These are phyloP conservation scores for Ceratocystis lukuohia DNA, from an alignment of 2,329 filamentous ascomycete species.

Conservation along the genomic window DNA sequence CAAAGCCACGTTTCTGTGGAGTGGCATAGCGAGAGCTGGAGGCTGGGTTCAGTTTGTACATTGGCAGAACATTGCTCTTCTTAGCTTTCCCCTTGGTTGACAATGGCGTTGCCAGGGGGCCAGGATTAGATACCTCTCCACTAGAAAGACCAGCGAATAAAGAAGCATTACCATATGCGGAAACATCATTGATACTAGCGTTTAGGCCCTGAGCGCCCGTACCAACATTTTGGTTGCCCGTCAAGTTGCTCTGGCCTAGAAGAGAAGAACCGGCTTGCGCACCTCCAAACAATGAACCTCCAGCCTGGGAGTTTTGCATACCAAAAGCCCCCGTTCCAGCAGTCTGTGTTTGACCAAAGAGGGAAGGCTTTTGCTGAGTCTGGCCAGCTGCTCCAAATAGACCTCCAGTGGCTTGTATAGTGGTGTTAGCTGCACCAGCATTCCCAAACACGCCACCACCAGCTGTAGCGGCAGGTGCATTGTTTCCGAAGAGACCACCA, in stretches of 20 bases:
- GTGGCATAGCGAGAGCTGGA: slow-evolving; percentile 69
- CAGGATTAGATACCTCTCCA: slow-evolving; percentile 56
- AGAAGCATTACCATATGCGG: slow-evolving; percentile 78
- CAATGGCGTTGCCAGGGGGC: slow-evolving; percentile 82
- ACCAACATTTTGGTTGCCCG: slow-evolving; percentile 27
- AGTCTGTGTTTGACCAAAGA: slow-evolving; percentile 38
- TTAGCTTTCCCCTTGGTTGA: slow-evolving; percentile 61
- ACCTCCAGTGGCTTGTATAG: slow-evolving; percentile 26
- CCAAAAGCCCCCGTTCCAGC: slow-evolving; percentile 43
- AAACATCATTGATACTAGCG: slow-evolving; percentile 68
- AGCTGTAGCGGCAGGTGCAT: slow-evolving; percentile 30
- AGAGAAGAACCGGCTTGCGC: slow-evolving; percentile 26
- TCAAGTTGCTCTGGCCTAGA: slow-evolving; percentile 40
- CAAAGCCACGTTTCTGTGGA: slow-evolving; percentile 75
- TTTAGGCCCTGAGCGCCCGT: slow-evolving; percentile 51
- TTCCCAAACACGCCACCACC: slow-evolving; percentile 16
- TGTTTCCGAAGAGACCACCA: slow-evolving; percentile 32
- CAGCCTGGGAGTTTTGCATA: slow-evolving; percentile 33
- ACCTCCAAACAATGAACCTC: slow-evolving; percentile 35
- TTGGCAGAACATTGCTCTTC: slow-evolving; percentile 65
- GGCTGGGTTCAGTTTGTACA: slow-evolving; percentile 75
- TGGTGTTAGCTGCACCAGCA: slow-evolving; percentile 32
- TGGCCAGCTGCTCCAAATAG: slow-evolving; percentile 36
- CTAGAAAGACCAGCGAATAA: slow-evolving; percentile 63
- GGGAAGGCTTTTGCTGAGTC: slow-evolving; percentile 41